A percentile compares a stretch with the other conserved stretches of the same genome.
These are phyloP conservation scores for Tephrocybe sp. DNA, from an alignment of 768 basidiomycete genomes.

Conservation along the genomic window DNA sequence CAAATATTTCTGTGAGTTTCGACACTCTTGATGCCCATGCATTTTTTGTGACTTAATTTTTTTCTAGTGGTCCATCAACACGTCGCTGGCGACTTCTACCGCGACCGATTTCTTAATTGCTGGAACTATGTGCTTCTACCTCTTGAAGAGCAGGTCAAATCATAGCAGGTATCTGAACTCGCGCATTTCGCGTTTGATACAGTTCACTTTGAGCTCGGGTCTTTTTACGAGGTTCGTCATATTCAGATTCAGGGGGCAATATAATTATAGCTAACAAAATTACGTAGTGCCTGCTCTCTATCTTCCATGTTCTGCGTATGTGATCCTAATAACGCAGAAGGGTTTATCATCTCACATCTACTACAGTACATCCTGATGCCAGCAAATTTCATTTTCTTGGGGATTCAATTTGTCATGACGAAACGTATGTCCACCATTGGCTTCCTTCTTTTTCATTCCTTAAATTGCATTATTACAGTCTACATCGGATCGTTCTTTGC, in stretches of 20 bases:
- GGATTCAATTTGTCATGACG: conserved; percentile 40
- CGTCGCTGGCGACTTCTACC: conserved; percentile 40
- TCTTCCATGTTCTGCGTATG: conserved; percentile 40
- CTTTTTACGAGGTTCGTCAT: conserved; percentile 21
- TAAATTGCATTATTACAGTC: conserved; percentile 26
- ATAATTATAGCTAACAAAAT: neutral
- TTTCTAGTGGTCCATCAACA: conserved; percentile 39
- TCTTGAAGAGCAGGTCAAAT: conserved; percentile 28
- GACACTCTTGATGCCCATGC: neutral
- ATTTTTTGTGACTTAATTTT: neutral
- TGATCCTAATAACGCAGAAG: neutral
- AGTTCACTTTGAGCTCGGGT: conserved; percentile 25
- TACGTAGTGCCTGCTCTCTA: conserved; percentile 40
- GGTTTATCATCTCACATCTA: neutral
- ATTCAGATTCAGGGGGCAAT: neutral
- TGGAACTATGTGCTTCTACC: conserved; percentile 31
- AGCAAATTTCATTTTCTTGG: conserved; percentile 41
- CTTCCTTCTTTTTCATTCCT: neutral
- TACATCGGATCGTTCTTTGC: conserved; percentile 47
- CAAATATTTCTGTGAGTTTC: neutral
- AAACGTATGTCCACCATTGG: conserved; percentile 31
- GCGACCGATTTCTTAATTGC: conserved; percentile 43
- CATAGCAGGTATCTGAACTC: conserved; percentile 26
- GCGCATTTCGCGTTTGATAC: conserved; percentile 30
- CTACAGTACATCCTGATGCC: conserved; percentile 41